phyloP scores from a whole-genome alignment of 495 filamentous ascomycete species.

The Hypoxylon trugodes region DNA sequence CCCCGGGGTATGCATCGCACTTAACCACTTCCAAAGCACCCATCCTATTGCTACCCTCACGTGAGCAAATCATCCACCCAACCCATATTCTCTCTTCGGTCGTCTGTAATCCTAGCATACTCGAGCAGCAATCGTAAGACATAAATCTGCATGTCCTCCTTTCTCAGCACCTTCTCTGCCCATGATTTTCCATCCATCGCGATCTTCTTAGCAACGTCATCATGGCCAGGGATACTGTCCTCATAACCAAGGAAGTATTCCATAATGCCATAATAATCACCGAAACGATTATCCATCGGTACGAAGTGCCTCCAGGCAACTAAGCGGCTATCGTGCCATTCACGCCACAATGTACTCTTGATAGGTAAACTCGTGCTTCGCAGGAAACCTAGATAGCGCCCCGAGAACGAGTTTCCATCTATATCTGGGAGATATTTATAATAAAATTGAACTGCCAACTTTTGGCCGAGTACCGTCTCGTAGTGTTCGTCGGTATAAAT shows the following conservation, averaged over 20 bases:
- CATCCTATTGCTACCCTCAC: conserved; percentile 8
- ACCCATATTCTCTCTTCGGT: conserved; percentile 70
- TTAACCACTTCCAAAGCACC: not conserved
- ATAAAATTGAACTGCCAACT: conserved; percentile 65
- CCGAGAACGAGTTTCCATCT: conserved; percentile 77
- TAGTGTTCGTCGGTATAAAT: conserved; percentile 61
- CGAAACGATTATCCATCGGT: conserved; percentile 85
- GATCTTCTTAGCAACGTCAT: conserved; percentile 67
- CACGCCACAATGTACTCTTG: conserved; percentile 77
- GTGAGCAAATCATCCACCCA: conserved; percentile 63
- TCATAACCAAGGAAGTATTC: conserved; percentile 76
- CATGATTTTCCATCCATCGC: conserved; percentile 70
- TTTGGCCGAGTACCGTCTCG: conserved; percentile 44
- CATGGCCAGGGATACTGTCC: conserved; percentile 57
- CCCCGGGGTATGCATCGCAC: conserved; percentile 26
- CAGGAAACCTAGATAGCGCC: conserved; percentile 74
- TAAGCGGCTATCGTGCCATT: conserved; percentile 78
- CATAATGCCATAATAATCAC: conserved; percentile 79
- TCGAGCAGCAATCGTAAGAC: conserved; percentile 73
- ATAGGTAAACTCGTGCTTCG: conserved; percentile 69
- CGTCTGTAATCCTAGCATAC: conserved; percentile 72
- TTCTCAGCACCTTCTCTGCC: conserved; percentile 72
- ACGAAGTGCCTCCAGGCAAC: conserved; percentile 79
- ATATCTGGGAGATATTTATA: conserved; percentile 72
- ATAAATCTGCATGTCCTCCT: conserved; percentile 79